Evolutionary conservation across 2,329 filamentous ascomycete species (phyloP).

Genomic region (Penicillium sclerotigenum): DNA sequence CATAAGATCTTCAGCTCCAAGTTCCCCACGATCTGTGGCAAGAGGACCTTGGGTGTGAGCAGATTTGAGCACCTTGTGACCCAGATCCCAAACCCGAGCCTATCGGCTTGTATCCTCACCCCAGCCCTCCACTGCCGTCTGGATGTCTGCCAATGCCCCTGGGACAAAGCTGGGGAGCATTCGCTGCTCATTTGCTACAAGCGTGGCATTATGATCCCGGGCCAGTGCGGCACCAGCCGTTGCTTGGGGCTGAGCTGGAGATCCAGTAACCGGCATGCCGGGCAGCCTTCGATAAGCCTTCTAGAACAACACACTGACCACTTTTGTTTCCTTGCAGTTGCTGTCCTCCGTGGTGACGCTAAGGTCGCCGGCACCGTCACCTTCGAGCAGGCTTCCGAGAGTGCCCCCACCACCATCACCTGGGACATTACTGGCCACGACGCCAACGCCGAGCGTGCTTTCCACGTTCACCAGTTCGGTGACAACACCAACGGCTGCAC

Average conservation of each 20-base stretch:
- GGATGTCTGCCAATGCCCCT: neutral
- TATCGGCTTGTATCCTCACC: conserved; percentile 24
- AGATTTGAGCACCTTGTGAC: conserved; percentile 45
- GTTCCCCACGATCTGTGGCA: conserved; percentile 29
- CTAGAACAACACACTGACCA: conserved; percentile 13
- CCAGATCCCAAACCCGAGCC: conserved; percentile 18
- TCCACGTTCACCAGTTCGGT: conserved; percentile 98
- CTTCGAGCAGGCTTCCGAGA: conserved; percentile 90
- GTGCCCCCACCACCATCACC: conserved; percentile 75
- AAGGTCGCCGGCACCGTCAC: conserved; percentile 89
- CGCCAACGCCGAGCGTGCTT: conserved; percentile 91
- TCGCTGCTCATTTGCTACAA: conserved; percentile 7
- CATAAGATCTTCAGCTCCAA: conserved; percentile 2
- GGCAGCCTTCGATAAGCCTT: conserved; percentile 5
- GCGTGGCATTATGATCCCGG: neutral
- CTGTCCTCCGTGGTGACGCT: conserved; percentile 95
- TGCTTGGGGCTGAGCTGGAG: neutral
- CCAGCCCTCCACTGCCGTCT: conserved; percentile 9
- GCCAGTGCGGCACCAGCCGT: neutral
- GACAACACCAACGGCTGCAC: conserved; percentile 99
- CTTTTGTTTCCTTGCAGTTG: conserved; percentile 58
- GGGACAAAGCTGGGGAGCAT: neutral
- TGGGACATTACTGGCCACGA: conserved; percentile 94
- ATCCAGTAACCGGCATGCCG: neutral
- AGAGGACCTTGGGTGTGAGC: conserved; percentile 41